phyloP scores from a whole-genome alignment of 2,329 filamentous ascomycete species.

The Pseudogymnoascus sp. region DNA sequence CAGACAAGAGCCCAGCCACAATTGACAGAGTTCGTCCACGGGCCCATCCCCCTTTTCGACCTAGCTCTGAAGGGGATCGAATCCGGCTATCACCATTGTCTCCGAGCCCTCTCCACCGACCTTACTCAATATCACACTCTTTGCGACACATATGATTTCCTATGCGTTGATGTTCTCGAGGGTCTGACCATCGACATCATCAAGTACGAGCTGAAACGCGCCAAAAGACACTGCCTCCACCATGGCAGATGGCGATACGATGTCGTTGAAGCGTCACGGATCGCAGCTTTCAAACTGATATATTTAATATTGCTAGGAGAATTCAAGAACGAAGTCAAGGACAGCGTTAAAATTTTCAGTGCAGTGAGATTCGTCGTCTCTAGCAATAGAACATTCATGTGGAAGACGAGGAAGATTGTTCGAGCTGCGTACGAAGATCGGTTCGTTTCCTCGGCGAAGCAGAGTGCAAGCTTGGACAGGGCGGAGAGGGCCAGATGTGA shows the following conservation, averaged over 20 bases:
- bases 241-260: no score
- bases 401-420: slow-evolving; percentile 19
- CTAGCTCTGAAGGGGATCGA: slow-evolving; percentile 23
- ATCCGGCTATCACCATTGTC: slow-evolving; percentile 24
- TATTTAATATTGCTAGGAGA: slow-evolving; percentile 19
- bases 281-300: slow-evolving; percentile 20
- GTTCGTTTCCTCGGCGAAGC: slow-evolving; percentile 21
- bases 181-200: no score
- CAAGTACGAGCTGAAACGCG: no score
- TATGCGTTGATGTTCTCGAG: slow-evolving; percentile 20
- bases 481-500: slow-evolving; percentile 19
- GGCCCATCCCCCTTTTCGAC: slow-evolving; percentile 19
- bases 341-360: slow-evolving; percentile 19
- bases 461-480: slow-evolving; percentile 19
- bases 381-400: slow-evolving; percentile 22
- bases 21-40: slow-evolving; percentile 17
- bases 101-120: slow-evolving; percentile 20
- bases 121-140: slow-evolving; percentile 21
- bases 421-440: slow-evolving; percentile 21
- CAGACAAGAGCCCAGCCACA: slow-evolving; percentile 20
- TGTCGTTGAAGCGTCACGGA: no score
- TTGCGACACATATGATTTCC: slow-evolving; percentile 23
- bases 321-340: slow-evolving; percentile 18
- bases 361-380: slow-evolving; percentile 23
- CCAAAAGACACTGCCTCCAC: no score